Evolutionary conservation across 2,329 filamentous ascomycete genomes (phyloP).

Genomic region (Apiospora pterosperma): DNA sequence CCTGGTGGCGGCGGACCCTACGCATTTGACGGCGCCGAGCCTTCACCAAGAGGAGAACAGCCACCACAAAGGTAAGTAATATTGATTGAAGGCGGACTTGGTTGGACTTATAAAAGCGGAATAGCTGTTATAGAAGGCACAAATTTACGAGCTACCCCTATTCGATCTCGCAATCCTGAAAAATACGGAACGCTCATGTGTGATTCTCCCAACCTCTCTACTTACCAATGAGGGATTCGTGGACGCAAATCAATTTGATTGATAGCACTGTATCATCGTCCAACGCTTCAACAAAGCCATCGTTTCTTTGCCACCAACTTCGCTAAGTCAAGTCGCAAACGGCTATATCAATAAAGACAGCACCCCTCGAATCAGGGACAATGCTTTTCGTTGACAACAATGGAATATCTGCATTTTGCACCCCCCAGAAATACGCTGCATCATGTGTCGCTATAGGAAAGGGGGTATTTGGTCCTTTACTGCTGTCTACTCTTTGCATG

Average conservation of each 20-base stretch:
- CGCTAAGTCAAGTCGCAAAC: not conserved
- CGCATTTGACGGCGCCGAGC: not conserved
- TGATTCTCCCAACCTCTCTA: not conserved
- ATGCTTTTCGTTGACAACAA: not conserved
- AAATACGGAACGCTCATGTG: too few species aligned
- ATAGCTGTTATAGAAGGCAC: too few species aligned
- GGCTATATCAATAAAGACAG: not conserved
- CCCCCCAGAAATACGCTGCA: not conserved
- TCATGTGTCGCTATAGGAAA: too few species aligned
- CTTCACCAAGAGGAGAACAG: not conserved
- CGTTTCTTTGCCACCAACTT: not conserved
- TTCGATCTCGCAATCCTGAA: too few species aligned
- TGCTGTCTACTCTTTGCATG: too few species aligned
- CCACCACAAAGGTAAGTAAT: not conserved
- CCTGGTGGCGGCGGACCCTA: not conserved
- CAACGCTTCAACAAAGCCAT: not conserved
- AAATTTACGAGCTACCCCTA: too few species aligned
- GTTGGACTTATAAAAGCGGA: too few species aligned
- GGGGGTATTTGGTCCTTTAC: not conserved
- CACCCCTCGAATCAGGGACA: not conserved
- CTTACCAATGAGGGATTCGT: not conserved
- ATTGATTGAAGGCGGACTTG: too few species aligned
- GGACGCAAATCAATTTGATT: not conserved
- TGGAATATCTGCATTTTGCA: not conserved
- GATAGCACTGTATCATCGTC: not conserved